These are phyloP conservation scores for Aspergillus campestris DNA, from an alignment of 495 filamentous ascomycete species.

Conservation along the genomic window DNA sequence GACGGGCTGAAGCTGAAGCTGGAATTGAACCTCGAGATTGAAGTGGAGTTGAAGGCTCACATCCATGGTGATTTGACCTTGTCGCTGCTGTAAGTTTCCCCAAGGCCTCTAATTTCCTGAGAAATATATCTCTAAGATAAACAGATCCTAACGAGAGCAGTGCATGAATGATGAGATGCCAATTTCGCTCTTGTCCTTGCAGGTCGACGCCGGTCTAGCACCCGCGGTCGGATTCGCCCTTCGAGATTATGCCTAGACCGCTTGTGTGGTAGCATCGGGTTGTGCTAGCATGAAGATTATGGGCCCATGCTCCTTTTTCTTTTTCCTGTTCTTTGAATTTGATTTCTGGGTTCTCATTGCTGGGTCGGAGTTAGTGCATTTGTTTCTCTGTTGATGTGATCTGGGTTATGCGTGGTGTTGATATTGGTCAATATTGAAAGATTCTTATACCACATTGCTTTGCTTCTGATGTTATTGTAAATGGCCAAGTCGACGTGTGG, in stretches of 20 bases:
- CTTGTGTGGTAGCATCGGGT: too few relatives aligned
- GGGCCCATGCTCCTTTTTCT: not conserved
- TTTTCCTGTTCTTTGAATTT: too few relatives aligned
- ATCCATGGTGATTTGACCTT: constrained; percentile 86
- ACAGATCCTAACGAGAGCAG: constrained; percentile 25
- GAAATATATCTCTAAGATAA: constrained; percentile 7
- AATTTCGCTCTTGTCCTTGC: not conserved
- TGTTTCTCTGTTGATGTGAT: too few relatives aligned
- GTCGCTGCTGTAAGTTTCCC: constrained; percentile 66
- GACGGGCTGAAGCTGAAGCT: constrained; percentile 61
- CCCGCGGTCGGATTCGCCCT: too few relatives aligned
- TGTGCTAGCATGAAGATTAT: too few relatives aligned
- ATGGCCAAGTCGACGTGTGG: too few relatives aligned
- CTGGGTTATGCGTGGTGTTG: too few relatives aligned
- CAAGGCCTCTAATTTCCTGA: not conserved
- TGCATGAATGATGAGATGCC: constrained; percentile 16
- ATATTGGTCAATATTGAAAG: not conserved
- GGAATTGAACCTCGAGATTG: constrained; percentile 80
- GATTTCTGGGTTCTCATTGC: too few relatives aligned
- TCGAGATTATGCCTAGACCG: too few relatives aligned
- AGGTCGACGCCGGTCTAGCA: too few relatives aligned
- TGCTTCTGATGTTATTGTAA: not conserved
- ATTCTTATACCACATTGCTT: not conserved
- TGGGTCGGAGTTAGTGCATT: too few relatives aligned
- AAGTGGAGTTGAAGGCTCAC: constrained; percentile 80